Base-by-base conservation (phyloP, 768 basidiomycete species). In the Coprinopsis cinerea region DNA sequence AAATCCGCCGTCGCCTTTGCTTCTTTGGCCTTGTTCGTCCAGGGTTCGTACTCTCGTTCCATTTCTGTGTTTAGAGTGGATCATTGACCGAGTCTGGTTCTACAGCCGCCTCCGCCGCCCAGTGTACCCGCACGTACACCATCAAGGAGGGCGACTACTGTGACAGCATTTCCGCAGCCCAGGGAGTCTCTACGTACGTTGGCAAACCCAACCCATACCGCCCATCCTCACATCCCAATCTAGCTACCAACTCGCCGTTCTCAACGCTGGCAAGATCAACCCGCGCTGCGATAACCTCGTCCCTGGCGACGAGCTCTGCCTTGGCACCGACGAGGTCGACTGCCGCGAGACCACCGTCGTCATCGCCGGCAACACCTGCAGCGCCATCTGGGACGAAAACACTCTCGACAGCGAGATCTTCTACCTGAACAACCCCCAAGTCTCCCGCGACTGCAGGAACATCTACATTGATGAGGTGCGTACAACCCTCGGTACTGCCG, bases 391-490 rank as follows among this genome's bases (percentile, higher is more conserved):
- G 24, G 15, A 40, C 23, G 55, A 45, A 1, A 56, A 66, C 57
- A 64, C 69, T 28, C 58, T 85, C 64, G 77, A 82, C 71, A 49
- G 57, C 22, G 78, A 78, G 30, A 70, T 80, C 3, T 69, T 92
- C 25, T 69, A 63, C 60, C 14, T 55, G 51, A 89, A 90, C 78
- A 92, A 92, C 77, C 88, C 86, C 17, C 82, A 88, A 64, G 72
- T 90, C 56, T 54, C 79, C 57, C 2, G 40, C 0, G 67, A 61
- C 0, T 85, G 81, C 64, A 66, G 56, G 55, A 89, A 89, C 70
- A 70, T 91, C 63, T 88, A 88, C 66, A 60, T 84, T 50, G 86
- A 82, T 59, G 83, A 89, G 78, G 88, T 88, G 44, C 48, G 75
- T 69, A 37, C 10, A 18, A 10, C 17, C 17, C 6, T 42, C 30